Conservation (phyloP, 495 filamentous ascomycete species). For the Penicillium verhagenii region DNA sequence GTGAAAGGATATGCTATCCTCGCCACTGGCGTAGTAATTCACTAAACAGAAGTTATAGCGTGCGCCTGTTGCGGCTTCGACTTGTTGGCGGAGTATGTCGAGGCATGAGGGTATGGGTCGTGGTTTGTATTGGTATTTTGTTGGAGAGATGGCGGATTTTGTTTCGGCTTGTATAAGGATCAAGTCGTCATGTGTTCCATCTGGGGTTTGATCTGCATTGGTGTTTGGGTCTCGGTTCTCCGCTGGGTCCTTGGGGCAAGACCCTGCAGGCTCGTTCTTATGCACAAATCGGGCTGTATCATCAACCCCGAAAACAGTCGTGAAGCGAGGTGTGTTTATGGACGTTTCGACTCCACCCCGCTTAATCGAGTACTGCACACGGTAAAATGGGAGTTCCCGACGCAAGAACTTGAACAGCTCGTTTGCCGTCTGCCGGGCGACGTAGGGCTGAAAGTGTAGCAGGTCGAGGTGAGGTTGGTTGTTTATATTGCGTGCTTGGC, state of each 20-base stretch:
- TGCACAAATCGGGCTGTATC: constrained; percentile 48
- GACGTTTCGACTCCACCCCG: constrained; percentile 54
- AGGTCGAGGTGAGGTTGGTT: constrained; percentile 65
- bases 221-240: background rate
- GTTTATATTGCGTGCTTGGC: constrained; percentile 38
- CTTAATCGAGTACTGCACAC: constrained; percentile 67
- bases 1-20: constrained; percentile 72
- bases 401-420: constrained; percentile 67
- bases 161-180: constrained; percentile 32
- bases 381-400: constrained; percentile 64
- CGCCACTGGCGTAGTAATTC: constrained; percentile 71
- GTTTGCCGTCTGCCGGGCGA: constrained; percentile 47
- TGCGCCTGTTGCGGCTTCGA: constrained; percentile 54
- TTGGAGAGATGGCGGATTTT: constrained; percentile 33
- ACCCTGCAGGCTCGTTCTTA: no score
- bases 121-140: constrained; percentile 56
- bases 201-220: no score
- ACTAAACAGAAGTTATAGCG: constrained; percentile 73
- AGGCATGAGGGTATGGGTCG: constrained; percentile 68
- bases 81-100: constrained; percentile 50
- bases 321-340: constrained; percentile 67
- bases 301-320: constrained; percentile 72
- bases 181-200: constrained; percentile 17
- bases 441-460: constrained; percentile 66
- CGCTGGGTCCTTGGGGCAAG: background rate